A percentile compares a stretch with the other conserved stretches of the same genome.
These are phyloP conservation scores for Creolimax fragrantissima DNA, from an alignment of 78 protist genomes.

Conservation along the genomic window DNA sequence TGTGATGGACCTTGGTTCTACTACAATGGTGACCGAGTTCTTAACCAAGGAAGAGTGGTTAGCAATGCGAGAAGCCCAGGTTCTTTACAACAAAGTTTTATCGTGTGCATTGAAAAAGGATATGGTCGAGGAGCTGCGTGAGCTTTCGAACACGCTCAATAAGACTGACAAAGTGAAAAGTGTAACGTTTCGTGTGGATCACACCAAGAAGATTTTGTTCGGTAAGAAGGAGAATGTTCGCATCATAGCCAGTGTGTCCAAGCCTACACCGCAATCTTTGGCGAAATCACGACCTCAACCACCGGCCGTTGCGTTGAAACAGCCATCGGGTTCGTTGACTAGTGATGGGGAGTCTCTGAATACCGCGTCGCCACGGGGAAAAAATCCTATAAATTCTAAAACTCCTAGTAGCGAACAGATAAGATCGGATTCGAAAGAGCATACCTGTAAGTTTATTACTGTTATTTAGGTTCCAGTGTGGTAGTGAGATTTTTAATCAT, in stretches of 20 bases:
- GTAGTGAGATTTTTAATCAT: too few species aligned
- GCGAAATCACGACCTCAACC: too few species aligned
- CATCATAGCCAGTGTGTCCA: not conserved
- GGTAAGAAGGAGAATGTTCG: not conserved
- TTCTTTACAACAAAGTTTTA: not conserved
- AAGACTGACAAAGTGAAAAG: not conserved
- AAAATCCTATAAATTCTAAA: too few species aligned
- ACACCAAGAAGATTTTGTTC: not conserved
- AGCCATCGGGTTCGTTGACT: too few species aligned
- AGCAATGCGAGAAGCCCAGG: not conserved
- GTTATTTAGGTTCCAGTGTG: too few species aligned
- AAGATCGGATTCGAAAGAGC: too few species aligned
- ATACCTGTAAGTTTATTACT: too few species aligned
- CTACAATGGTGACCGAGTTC: not conserved
- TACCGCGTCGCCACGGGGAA: too few species aligned
- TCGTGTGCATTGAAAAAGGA: not conserved
- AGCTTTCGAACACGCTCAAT: not conserved
- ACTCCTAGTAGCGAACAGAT: too few species aligned
- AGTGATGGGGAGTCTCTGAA: too few species aligned
- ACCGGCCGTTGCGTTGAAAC: too few species aligned
- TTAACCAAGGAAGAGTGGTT: not conserved
- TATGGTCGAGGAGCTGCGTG: not conserved
- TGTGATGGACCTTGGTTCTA: not conserved
- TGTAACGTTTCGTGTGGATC: not conserved
- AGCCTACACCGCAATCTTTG: too few species aligned